Percentiles rank a stretch among this genome's conserved stretches.
Evolutionary conservation across 768 basidiomycete species (phyloP).

Genomic region (Udeniomyces megalosporus): DNA sequence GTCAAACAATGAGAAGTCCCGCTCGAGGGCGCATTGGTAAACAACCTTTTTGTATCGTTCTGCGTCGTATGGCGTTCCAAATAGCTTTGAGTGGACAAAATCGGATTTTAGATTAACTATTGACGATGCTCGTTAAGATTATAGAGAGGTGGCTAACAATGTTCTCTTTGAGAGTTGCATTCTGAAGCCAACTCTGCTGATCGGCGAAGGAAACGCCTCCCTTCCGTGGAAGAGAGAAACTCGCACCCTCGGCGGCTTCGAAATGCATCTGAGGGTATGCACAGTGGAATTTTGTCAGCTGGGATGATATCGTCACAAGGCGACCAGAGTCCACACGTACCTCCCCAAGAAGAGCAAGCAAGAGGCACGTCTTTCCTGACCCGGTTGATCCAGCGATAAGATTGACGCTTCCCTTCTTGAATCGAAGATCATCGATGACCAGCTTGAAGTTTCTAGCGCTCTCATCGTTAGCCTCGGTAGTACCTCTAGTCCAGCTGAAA

Average conservation of each 20-base stretch:
- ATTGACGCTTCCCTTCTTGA: conserved; percentile 30
- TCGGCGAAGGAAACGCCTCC: conserved; percentile 62
- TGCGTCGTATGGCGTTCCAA: conserved; percentile 10
- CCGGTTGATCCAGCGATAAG: conserved; percentile 31
- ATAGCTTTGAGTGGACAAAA: no score
- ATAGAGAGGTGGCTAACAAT: no score
- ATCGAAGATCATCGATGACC: conserved; percentile 27
- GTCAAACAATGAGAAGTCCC: conserved; percentile 14
- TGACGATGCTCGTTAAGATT: no score
- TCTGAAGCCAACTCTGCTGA: conserved; percentile 59
- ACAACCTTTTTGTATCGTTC: conserved; percentile 13
- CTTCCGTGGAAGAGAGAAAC: conserved; percentile 51
- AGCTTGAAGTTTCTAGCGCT: conserved; percentile 25
- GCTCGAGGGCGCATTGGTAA: conserved; percentile 8
- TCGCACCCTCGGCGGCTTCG: conserved; percentile 35
- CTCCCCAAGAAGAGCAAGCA: conserved; percentile 31
- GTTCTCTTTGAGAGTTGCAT: conserved; percentile 38
- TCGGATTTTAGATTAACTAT: no score
- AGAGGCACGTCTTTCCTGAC: conserved; percentile 26
- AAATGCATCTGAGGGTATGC: no score
- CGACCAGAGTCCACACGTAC: no score
- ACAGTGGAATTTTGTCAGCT: no score
- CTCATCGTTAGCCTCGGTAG: background rate
- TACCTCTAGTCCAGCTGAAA: conserved; percentile 23
- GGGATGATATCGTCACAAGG: no score